Conservation (phyloP, 2,329 filamentous ascomycete genomes). For the Chaetothyriales sp. region DNA sequence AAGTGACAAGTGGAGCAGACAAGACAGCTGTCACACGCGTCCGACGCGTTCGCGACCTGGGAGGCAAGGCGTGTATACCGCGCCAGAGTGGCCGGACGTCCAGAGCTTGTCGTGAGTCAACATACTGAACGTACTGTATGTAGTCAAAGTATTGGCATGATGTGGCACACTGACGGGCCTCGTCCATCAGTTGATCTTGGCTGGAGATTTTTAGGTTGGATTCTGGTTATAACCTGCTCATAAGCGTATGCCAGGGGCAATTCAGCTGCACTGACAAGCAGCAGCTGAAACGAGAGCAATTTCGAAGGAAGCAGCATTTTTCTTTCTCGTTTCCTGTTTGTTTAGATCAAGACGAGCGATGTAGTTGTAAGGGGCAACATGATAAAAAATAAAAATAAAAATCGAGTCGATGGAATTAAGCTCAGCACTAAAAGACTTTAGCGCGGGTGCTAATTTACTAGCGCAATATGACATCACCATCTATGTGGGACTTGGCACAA, state of each 20-base stretch:
- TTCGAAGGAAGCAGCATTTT: neutral
- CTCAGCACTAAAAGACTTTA: too few relatives aligned
- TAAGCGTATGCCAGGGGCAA: neutral
- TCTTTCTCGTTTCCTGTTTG: neutral
- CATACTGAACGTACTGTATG: neutral
- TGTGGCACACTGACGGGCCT: neutral
- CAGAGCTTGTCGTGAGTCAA: neutral
- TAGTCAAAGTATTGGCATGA: neutral
- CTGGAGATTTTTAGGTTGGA: neutral
- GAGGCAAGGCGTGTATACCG: neutral
- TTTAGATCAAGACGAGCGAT: neutral
- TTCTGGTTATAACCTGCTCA: neutral
- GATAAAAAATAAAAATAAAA: too few relatives aligned
- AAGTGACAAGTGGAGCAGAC: neutral
- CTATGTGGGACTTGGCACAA: neutral
- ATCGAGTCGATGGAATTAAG: too few relatives aligned
- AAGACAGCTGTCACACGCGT: neutral
- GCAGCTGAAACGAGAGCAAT: neutral
- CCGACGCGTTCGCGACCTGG: neutral
- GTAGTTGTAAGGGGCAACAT: neutral
- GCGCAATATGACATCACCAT: too few relatives aligned
- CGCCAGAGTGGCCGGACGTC: neutral
- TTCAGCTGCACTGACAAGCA: neutral
- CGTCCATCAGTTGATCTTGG: too few relatives aligned
- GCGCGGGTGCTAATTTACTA: too few relatives aligned